Base-by-base conservation (phyloP, 2,329 filamentous ascomycete species). In the Fusarium torulosum region DNA sequence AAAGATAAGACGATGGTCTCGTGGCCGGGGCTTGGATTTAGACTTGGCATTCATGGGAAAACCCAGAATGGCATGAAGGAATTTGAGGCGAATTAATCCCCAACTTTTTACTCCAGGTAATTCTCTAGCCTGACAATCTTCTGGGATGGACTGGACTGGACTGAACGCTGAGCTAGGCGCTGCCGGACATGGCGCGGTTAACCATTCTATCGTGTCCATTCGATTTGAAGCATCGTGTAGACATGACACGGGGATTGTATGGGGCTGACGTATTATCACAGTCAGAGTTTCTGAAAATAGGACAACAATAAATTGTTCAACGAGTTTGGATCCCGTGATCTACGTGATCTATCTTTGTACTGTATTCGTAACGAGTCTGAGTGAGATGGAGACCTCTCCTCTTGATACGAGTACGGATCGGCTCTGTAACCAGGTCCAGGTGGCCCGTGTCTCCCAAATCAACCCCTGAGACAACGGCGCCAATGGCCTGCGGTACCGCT, bases 401-500 rank as follows among this genome's bases (percentile, higher is more conserved):
- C 14, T 37, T 69, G 60, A 66, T 69, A 69, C 66, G 66, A 69
- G 66, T 69, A 69, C 66, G 66, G 66, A 65, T 67, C 50, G 58
- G 50, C 33, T 50, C 62, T 52, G 50, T 65, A 45, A 54, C 52
- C 52, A 58, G 21, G 45, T 51, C 35, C 52, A 25, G 37, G 40
- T 53, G 52, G 51, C 46, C 37, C 51, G 47, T 50, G 53, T 27
- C 42, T 29, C 47, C 54, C 35, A 53, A 20, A 33, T 21, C 49
- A 56, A 35, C 69, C 64, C 70, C 70, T 71, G 67, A 72, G 69
- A 72, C 70, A 61, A 33, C 46, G 60, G 64, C 57, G 54, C 70
- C 67, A 71, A 55, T 68, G 45, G 57, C 46, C 53, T 71, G 55
- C 54, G 51, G 59, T 59, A 63, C 62, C 65, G 59, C 67, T 71